Percentiles rank a stretch among this genome's conserved stretches.
These are phyloP conservation scores for Blepharisma undulans DNA, from an alignment of 169 alveolate species.

Conservation along the genomic window DNA sequence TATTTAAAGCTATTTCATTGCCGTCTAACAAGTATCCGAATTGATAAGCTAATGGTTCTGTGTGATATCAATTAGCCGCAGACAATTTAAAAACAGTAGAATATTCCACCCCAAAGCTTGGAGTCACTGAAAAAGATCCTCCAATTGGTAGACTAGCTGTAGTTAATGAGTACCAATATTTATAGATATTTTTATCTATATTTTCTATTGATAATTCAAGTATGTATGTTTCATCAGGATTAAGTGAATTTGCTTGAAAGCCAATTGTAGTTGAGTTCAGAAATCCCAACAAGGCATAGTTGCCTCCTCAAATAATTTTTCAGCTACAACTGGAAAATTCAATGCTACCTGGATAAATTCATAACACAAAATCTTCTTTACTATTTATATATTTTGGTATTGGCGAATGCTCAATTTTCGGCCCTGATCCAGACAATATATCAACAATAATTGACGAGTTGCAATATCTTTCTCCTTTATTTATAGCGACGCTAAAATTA, in stretches of 20 bases:
- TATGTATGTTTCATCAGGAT: background rate
- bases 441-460: no score
- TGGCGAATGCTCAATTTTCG: no score
- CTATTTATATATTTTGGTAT: no score
- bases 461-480: no score
- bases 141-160: background rate
- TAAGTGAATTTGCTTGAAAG: background rate
- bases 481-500: no score
- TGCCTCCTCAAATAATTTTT: background rate
- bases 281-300: background rate
- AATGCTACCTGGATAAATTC: no score
- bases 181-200: background rate
- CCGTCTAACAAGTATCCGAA: background rate
- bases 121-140: background rate
- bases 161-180: background rate
- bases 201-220: background rate
- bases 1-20: no score
- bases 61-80: background rate
- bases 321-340: no score
- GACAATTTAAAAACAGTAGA: background rate
- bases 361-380: no score
- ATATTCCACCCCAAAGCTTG: background rate
- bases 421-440: no score
- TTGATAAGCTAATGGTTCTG: conserved; percentile 29
- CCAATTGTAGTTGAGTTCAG: background rate